phyloP scores from a whole-genome alignment of 768 basidiomycete genomes.

The Neoboletus brunneissimus region DNA sequence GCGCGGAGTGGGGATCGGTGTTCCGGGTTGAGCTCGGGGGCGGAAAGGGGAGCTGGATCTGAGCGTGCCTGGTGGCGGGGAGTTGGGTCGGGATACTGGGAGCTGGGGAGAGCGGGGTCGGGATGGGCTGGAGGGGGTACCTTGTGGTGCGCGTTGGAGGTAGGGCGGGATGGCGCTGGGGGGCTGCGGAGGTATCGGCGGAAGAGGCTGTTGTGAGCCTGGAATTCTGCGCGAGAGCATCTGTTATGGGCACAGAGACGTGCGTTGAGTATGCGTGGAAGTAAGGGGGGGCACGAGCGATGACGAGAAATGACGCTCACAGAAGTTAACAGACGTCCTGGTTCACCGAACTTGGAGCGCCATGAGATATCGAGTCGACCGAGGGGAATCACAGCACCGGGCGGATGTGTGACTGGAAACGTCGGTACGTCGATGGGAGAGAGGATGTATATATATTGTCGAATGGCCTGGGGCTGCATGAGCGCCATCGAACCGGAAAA shows the following conservation, averaged over 20 bases:
- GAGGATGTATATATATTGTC: conserved; percentile 87
- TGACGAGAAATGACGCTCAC: conserved; percentile 31
- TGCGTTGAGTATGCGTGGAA: not conserved
- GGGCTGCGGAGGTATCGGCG: conserved; percentile 38
- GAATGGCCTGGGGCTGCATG: conserved; percentile 79
- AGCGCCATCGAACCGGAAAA: conserved; percentile 65
- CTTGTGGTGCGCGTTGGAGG: conserved; percentile 55
- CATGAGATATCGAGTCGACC: conserved; percentile 89
- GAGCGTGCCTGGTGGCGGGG: conserved; percentile 50
- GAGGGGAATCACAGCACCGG: conserved; percentile 73
- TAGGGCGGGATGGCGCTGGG: conserved; percentile 75
- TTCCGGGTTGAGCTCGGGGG: conserved; percentile 30
- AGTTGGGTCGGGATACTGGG: conserved; percentile 50
- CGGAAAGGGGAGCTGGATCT: conserved; percentile 44
- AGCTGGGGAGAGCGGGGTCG: conserved; percentile 61
- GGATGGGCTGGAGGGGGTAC: conserved; percentile 38
- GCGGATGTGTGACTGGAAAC: conserved; percentile 48
- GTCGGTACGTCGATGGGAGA: conserved; percentile 46
- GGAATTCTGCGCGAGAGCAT: conserved; percentile 84
- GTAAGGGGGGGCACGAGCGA: too few relatives aligned
- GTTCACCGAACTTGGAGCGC: conserved; percentile 82
- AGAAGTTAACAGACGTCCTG: conserved; percentile 83
- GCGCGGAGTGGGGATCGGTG: conserved; percentile 20
- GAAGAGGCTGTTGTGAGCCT: conserved; percentile 36
- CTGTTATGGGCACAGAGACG: conserved; percentile 19